Evolutionary conservation across 169 alveolate species (phyloP).

Genomic region (Perkinsus olseni): DNA sequence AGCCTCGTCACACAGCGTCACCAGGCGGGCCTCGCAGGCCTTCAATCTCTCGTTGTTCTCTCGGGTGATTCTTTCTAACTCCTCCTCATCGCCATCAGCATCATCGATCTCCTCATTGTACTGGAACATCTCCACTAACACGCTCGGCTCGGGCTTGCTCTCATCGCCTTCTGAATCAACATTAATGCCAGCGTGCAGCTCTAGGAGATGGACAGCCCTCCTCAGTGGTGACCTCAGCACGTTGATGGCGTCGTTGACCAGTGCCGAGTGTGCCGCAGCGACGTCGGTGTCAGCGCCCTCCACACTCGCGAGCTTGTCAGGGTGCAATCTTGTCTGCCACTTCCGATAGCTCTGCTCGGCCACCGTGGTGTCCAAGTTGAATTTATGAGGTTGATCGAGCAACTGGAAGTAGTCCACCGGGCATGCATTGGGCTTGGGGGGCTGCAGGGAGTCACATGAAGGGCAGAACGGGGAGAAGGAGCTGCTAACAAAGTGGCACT

Average conservation of each 20-base stretch:
- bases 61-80: neutral
- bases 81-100: neutral
- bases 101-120: neutral
- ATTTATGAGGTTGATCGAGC: neutral
- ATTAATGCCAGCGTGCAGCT: neutral
- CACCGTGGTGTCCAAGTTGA: neutral
- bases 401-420: neutral
- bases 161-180: neutral
- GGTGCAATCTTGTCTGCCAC: neutral
- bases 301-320: neutral
- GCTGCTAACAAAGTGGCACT: neutral
- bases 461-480: neutral
- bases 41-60: neutral
- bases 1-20: neutral
- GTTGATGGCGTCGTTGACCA: neutral
- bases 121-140: neutral
- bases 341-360: neutral
- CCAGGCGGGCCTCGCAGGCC: neutral
- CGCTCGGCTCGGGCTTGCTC: neutral
- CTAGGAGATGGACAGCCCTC: neutral
- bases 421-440: neutral
- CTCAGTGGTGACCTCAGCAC: neutral
- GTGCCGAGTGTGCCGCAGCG: neutral
- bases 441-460: neutral
- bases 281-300: neutral